Base-by-base conservation (phyloP, 2,329 filamentous ascomycete genomes). In the Sclerotinia minor region DNA sequence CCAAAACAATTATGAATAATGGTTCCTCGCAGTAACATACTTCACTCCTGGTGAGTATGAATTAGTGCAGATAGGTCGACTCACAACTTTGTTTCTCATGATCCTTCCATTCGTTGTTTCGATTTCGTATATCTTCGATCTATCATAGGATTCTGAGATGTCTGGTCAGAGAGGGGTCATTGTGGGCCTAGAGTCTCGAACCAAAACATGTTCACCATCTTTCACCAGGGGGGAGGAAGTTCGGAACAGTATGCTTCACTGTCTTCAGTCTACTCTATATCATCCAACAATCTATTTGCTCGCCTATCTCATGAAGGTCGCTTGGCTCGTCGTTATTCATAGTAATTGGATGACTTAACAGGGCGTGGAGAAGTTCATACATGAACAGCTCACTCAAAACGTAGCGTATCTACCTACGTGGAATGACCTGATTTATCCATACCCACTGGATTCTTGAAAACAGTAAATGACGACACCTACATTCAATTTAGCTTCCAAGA, bases 1-100 rank as follows among this genome's bases (percentile, higher is more conserved):
- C 32, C 32, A 13, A 50, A 63, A 45, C 21, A 63, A 63, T 63
- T 38, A 49, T 50, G 29, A 63, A 63, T 63, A 49, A 63, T 52
- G 45, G 45, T 63, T 13, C 45, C 29, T 63, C 45, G 47, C 59
- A 38, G 21, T 26, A 41, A 26, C 21, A 41, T 5, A 50, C 15
- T 26, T 63, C 50, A 4, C n/a, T 38, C 21, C 59, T 50, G 59
- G 59, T 38, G 59, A 26, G 59, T 63, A 63, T 63, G 15, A 38
- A 50, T 11, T 21, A 35, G 32, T 24, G 32, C 32, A 26, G 45
- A 32, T 63, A 38, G 59, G 59, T 63, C 15, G 29, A 24, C 8
- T 50, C 47, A 50, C 5, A 57, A 24, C 26, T 29, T 38, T 61
- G 3, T n/a, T n/a, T 1, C n/a, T 61, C 19, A 9, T 24, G 45